Evolutionary conservation across 768 basidiomycete genomes (phyloP), one percentile per base, ranked within the genome.

Genomic region (Tubosaeta brunneosetosa): DNA sequence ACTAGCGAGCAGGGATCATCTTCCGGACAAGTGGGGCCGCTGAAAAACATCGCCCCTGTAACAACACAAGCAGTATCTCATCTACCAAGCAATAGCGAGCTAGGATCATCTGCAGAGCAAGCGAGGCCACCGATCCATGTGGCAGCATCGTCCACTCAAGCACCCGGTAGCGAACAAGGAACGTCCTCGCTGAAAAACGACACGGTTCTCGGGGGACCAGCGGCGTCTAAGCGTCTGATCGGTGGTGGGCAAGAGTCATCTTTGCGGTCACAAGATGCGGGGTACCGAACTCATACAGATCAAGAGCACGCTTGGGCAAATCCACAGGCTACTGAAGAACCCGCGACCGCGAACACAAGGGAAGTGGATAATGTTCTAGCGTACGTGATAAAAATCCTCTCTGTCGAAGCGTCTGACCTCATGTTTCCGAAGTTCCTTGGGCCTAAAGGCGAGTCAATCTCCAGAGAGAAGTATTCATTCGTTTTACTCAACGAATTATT

Each of bases 401-500:
- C 10, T 38, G 8, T 3, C 3, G 9, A 19, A 17, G 37, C 7
- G 9, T 38, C 37, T 38, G 11, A 38, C 37, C n/a, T 10, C 2
- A 38, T 10, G 2, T 38, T 8, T 3, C 37, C 37, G n/a, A 17
- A 38, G 37, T 10, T 8, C 7, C n/a, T 1, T 11, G 37, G 17
- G 37, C 10, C 3, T 19, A 8, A 38, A 4, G 1, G 37, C 17
- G 9, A 38, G 37, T 19, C 8, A 17, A 19, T 19, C 10, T 17
- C 17, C 37, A 11, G 37, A 4, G 4, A 19, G 17, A 2, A 9
- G 3, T 11, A 2, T 11, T 17, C 2, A 6, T 38, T 9, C n/a
- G 11, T 19, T 19, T 38, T 27, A 26, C 60, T 36, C 52, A 25
- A 47, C 26, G 16, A 1, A 51, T 64, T 19, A 14, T 56, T 10